Evolutionary conservation across 805 yeast species (phyloP).

Genomic region (Wickerhamomyces bisporus): DNA sequence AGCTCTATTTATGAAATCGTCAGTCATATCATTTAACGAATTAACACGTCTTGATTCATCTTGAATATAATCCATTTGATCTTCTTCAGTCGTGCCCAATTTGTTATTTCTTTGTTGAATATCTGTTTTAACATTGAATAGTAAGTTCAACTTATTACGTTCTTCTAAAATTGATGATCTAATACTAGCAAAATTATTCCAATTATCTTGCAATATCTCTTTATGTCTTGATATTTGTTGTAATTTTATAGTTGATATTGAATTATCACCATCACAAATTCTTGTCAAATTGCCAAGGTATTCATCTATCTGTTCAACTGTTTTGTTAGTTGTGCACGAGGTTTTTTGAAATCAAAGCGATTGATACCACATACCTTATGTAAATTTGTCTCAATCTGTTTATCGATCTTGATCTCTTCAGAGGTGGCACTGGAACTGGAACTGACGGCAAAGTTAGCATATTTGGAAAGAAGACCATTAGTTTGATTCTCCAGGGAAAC

Average conservation of each 20-base stretch:
- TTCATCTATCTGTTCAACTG: too few species aligned
- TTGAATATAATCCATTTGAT: conserved; percentile 68
- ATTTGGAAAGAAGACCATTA: conserved; percentile 44
- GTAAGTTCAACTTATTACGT: conserved; percentile 67
- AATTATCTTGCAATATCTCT: conserved; percentile 69
- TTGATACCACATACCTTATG: too few species aligned
- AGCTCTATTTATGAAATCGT: conserved; percentile 76
- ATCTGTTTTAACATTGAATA: conserved; percentile 74
- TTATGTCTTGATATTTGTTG: conserved; percentile 82
- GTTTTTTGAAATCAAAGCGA: too few species aligned
- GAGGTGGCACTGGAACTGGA: conserved; percentile 42
- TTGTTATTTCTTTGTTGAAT: conserved; percentile 37
- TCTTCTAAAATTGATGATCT: conserved; percentile 59
- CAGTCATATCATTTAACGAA: conserved; percentile 69
- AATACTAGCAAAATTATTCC: conserved; percentile 56
- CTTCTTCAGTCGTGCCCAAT: conserved; percentile 35
- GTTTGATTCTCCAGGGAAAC: conserved; percentile 69
- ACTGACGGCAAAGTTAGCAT: conserved; percentile 49
- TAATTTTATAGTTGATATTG: conserved; percentile 63
- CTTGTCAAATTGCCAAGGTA: conserved; percentile 45
- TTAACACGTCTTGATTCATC: conserved; percentile 74
- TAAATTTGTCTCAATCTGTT: conserved; percentile 47
- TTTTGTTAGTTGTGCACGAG: too few species aligned
- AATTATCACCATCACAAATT: conserved; percentile 49
- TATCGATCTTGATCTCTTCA: conserved; percentile 42